phyloP scores from a whole-genome alignment of 768 basidiomycete species.

The Gymnopilus junonius region DNA sequence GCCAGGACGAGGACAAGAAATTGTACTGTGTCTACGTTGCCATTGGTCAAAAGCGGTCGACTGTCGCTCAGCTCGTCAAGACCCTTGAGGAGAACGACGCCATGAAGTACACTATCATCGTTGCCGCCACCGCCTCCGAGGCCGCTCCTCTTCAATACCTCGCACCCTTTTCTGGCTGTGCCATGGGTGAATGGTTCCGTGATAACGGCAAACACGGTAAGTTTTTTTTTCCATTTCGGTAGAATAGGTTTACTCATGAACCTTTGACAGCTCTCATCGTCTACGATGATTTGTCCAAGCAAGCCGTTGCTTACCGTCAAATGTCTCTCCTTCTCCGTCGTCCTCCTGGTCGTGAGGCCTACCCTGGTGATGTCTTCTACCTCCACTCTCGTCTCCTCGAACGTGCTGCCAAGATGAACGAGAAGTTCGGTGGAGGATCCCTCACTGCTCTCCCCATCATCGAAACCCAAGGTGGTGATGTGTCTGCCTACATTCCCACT shows the following conservation, averaged over 20 bases:
- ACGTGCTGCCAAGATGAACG: constrained; percentile 99
- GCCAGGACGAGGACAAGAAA: constrained; percentile 95
- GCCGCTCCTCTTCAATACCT: constrained; percentile 99
- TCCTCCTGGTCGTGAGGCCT: constrained; percentile 99
- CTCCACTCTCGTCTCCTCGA: constrained; percentile 99
- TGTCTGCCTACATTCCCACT: constrained; percentile 98
- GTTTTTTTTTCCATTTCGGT: constrained; percentile 22
- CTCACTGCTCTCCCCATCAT: constrained; percentile 99
- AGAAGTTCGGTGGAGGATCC: constrained; percentile 98
- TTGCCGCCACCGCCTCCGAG: constrained; percentile 99
- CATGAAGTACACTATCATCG: constrained; percentile 99
- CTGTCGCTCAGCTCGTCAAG: constrained; percentile 98
- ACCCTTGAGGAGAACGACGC: constrained; percentile 99
- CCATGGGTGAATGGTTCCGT: constrained; percentile 99
- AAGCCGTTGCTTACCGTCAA: constrained; percentile 99
- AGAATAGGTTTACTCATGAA: background rate
- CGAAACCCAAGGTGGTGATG: constrained; percentile 99
- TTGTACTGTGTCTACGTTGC: constrained; percentile 99
- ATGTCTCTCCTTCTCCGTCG: constrained; percentile 99
- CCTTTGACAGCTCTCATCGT: constrained; percentile 86
- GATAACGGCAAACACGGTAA: constrained; percentile 99
- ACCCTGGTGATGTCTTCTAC: constrained; percentile 99
- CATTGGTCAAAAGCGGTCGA: constrained; percentile 98
- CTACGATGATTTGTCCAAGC: constrained; percentile 99
- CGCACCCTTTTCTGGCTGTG: constrained; percentile 99